A percentile compares a stretch with the other conserved stretches of the same genome.
These are phyloP conservation scores for Apiospora pterosperma DNA, from an alignment of 2,329 filamentous ascomycete genomes.

Conservation along the genomic window DNA sequence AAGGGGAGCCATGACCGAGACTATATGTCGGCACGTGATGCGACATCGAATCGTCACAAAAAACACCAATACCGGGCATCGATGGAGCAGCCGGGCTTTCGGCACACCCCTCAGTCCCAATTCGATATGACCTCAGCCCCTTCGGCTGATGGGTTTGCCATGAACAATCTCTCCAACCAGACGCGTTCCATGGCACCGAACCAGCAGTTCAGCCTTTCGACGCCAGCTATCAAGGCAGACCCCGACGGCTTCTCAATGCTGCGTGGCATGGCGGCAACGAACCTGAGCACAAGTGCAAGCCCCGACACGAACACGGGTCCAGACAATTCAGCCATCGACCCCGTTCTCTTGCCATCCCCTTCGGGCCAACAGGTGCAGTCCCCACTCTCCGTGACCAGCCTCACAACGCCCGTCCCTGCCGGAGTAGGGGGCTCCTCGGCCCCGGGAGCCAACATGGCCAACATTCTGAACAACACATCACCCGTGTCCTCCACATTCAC, in stretches of 20 bases:
- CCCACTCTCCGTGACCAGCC: slow-evolving; percentile 29
- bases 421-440: slow-evolving; percentile 16
- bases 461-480: slow-evolving; percentile 16
- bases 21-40: slow-evolving; percentile 27
- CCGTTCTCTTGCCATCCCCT: slow-evolving; percentile 43
- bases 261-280: slow-evolving; percentile 36
- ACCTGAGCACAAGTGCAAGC: slow-evolving; percentile 29
- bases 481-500: slow-evolving; percentile 27
- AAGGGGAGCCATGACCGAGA: slow-evolving; percentile 22
- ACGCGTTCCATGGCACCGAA: slow-evolving; percentile 16
- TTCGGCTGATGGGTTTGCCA: slow-evolving; percentile 17
- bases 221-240: slow-evolving; percentile 33
- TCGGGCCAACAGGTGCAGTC: slow-evolving; percentile 30
- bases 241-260: slow-evolving; percentile 35
- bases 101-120: slow-evolving; percentile 13
- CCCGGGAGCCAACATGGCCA: slow-evolving; percentile 16
- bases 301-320: slow-evolving; percentile 32
- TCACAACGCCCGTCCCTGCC: slow-evolving; percentile 26
- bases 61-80: slow-evolving; percentile 14
- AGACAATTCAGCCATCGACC: slow-evolving; percentile 37
- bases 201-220: slow-evolving; percentile 25
- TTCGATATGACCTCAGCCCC: slow-evolving; percentile 4
- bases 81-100: slow-evolving; percentile 19
- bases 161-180: slow-evolving; percentile 14
- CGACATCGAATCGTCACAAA: slow-evolving; percentile 24